These are phyloP conservation scores for Venturia nashicola DNA, from an alignment of 2,329 filamentous ascomycete species.

Conservation along the genomic window DNA sequence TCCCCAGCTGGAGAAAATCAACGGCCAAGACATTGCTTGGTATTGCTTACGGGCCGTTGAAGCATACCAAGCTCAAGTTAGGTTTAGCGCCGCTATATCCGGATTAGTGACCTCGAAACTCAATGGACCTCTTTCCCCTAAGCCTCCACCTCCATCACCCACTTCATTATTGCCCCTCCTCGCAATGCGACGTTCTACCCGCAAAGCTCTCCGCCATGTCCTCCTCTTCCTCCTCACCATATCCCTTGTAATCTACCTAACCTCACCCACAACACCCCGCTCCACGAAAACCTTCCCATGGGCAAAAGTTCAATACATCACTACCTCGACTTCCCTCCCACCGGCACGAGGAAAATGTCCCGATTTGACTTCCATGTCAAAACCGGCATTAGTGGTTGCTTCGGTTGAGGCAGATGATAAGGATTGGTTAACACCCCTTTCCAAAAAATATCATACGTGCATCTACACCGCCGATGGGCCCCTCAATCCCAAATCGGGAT, in stretches of 20 bases:
- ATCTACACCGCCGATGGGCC: conserved; percentile 30
- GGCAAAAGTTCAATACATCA: conserved; percentile 31
- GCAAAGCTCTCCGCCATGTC: conserved; percentile 24
- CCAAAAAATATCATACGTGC: conserved; percentile 31
- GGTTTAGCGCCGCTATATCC: too few relatives aligned
- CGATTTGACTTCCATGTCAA: conserved; percentile 23
- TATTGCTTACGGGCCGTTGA: too few relatives aligned
- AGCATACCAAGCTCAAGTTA: too few relatives aligned
- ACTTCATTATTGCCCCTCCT: neutral
- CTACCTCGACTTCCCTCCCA: conserved; percentile 19
- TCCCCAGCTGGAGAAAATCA: too few relatives aligned
- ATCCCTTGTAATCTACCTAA: conserved; percentile 26
- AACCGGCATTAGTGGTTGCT: conserved; percentile 34
- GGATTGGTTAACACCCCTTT: conserved; percentile 29
- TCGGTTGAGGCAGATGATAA: conserved; percentile 29
- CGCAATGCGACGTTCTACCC: conserved; percentile 25
- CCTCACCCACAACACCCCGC: conserved; percentile 20
- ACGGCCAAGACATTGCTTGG: too few relatives aligned
- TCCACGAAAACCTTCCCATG: conserved; percentile 26
- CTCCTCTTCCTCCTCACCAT: conserved; percentile 23
- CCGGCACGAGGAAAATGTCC: conserved; percentile 30
- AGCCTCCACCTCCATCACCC: neutral
- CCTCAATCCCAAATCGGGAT: conserved; percentile 15
- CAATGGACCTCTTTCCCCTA: too few relatives aligned
- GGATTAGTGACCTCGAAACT: too few relatives aligned